Evolutionary conservation across 805 yeast species (phyloP), one percentile per base, ranked within the genome.

Genomic region (Torulaspora microellipsoides): DNA sequence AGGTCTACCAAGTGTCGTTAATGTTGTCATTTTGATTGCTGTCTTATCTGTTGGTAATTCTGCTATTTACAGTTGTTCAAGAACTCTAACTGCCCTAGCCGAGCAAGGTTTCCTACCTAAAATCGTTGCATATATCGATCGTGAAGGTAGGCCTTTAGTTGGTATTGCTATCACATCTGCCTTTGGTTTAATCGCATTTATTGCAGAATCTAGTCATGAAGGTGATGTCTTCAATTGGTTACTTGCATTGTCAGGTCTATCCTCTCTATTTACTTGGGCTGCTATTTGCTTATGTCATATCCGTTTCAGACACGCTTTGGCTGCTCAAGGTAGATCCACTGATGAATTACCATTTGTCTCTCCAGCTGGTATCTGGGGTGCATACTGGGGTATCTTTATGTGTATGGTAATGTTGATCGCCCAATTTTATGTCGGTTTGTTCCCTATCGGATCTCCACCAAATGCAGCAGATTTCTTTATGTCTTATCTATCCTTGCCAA

Each of bases 351-450:
- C 82, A 0, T 87, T 77, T 66, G 71, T 69, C 36, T 75, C 95
- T 4, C 83, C 80, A 45, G 69, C 75, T 31, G 95, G 95, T 53
- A 64, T 81, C 27, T 67, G 60, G 53, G 95, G 95, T 37, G 81
- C 95, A 0, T 62, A 59, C 47, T 76, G 75, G 60, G 95, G 93
- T 42, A 56, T 77, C 13, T 45, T 65, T 20, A 65, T 88, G 58
- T 80, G 80, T 60, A 31, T 74, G 27, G 62, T 83, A 43, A 80
- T 86, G 49, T 69, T 88, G 47, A 68, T 77, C 44, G 86, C 89
- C 27, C 90, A 85, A 67, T 85, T 87, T 71, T 87, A 91, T 87
- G 73, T 82, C 46, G 90, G 93, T 6, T 67, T 84, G 33, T 85
- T 72, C 73, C 95, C 95, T 42, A 58, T 79, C 36, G 78, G 79